Evolutionary conservation across 1,284 basidiomycete genomes (phyloP), one percentile per base, ranked within the genome.

Genomic region (Crepidotus sp.): DNA sequence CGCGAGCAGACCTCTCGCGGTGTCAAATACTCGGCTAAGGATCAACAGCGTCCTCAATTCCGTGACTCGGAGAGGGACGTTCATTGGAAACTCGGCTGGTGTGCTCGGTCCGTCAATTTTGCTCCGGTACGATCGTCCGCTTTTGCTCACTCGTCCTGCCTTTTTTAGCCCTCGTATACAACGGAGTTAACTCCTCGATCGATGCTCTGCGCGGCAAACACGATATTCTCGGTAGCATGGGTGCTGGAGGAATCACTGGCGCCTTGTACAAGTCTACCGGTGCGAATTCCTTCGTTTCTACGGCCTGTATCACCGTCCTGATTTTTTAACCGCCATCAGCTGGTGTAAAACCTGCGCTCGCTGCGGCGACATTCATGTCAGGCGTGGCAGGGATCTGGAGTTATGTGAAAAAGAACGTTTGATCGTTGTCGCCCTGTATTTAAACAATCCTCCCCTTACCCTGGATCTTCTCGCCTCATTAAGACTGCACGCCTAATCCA

Each of bases 21-120:
- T 80, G 56, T 84, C 80, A 58, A 92, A 86, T 65, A 64, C 81
- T 49, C 75, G 92, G 53, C 71, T 99, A 61, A 83, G 96, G 69
- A 83, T 98, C 70, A 99, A 98, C 70, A 94, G 91, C 57, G 71
- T 98, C 49, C 77, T 98, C 57, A 99, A 98, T 74, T 87, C 91
- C 62, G 82, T 97, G 62, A 98, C 95, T 50, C 75, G 95, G 66
- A 79, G 96, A 68, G 96, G 96, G 34, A 94, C 88, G 41, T 97
- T 97, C 68, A 84, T 97, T 65, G 96, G 94, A 59, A 99, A 98
- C 74, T 97, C 91, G 60, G 90, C 94, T 61, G 96, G 96, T 65
- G 89, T 98, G 52, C 72, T 98, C 54, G 95, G 94, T 96, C 58
- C 59, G 74, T 72, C 58, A 61, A 65, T 64, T 66, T 63, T 55